Percentiles rank a stretch among this genome's conserved stretches.
Evolutionary conservation across 2,329 filamentous ascomycete species (phyloP).

Genomic region (Cladosporium phlei): DNA sequence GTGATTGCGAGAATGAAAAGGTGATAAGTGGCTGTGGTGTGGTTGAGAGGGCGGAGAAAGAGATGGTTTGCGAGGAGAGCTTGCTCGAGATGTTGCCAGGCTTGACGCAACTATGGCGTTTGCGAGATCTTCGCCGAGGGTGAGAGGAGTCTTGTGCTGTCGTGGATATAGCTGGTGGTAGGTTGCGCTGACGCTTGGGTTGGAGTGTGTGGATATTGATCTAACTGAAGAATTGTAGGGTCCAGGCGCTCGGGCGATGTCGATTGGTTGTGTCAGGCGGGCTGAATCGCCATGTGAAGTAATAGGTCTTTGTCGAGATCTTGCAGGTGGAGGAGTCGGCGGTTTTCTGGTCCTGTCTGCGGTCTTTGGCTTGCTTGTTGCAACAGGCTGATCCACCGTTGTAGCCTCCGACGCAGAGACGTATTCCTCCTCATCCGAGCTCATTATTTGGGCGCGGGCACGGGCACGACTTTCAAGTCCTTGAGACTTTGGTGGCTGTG

Average conservation of each 20-base stretch:
- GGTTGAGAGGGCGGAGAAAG: conserved; percentile 25
- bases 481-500: too few relatives aligned
- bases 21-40: conserved; percentile 1
- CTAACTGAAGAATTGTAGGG: not conserved
- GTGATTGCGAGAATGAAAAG: conserved; percentile 32
- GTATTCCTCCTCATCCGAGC: conserved; percentile 16
- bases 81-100: conserved; percentile 54
- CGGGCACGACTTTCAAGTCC: conserved; percentile 5
- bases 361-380: conserved; percentile 2
- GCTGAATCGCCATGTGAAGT: not conserved
- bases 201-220: conserved; percentile 22
- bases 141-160: conserved; percentile 41
- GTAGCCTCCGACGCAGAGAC: conserved; percentile 22
- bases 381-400: conserved; percentile 4
- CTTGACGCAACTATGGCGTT: conserved; percentile 72
- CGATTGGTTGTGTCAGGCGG: conserved; percentile 14
- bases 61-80: conserved; percentile 37
- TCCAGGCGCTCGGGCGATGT: conserved; percentile 14
- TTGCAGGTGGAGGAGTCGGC: conserved; percentile 3
- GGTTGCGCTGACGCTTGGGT: conserved; percentile 28
- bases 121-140: conserved; percentile 62
- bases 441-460: not conserved
- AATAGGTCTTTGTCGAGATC: not conserved
- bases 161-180: conserved; percentile 32
- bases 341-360: not conserved